Percentiles rank a stretch among this genome's conserved stretches.
These are phyloP conservation scores for Biscogniauxia sp. DNA, from an alignment of 2,329 filamentous ascomycete genomes.

Conservation along the genomic window DNA sequence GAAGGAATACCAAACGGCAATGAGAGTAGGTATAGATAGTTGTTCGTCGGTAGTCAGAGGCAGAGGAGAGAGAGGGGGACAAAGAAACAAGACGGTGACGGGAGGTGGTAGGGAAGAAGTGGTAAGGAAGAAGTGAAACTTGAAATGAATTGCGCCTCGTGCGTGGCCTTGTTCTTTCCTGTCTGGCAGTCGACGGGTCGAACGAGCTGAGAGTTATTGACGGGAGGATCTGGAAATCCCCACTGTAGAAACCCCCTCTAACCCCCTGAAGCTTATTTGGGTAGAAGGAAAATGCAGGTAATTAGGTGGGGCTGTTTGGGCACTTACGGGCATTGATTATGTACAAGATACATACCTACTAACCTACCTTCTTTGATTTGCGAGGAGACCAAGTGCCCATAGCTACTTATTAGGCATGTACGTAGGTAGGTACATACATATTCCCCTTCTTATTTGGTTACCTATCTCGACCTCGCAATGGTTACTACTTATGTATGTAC, in stretches of 20 bases:
- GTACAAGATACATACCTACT: not conserved
- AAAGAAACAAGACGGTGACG: not conserved
- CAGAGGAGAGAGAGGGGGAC: not conserved
- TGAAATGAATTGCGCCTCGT: not conserved
- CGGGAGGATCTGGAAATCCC: not conserved
- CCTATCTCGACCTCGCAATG: no score
- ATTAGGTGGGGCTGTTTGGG: not conserved
- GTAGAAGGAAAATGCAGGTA: not conserved
- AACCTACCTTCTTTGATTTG: no score
- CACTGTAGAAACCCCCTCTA: not conserved
- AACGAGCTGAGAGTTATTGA: not conserved
- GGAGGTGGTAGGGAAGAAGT: not conserved
- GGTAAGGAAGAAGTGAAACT: not conserved
- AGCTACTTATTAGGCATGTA: no score
- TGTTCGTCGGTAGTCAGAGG: no score
- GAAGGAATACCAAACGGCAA: not conserved
- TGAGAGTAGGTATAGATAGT: not conserved
- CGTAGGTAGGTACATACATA: no score
- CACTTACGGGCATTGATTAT: not conserved
- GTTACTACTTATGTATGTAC: no score
- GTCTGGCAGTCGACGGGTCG: not conserved
- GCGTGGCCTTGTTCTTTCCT: not conserved
- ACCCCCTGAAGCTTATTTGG: not conserved
- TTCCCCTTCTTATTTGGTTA: no score
- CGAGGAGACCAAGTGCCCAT: no score